Evolutionary conservation across 2,329 filamentous ascomycete genomes (phyloP), one percentile per base, ranked within the genome.

Genomic region (Apiospora kogelbergensis): DNA sequence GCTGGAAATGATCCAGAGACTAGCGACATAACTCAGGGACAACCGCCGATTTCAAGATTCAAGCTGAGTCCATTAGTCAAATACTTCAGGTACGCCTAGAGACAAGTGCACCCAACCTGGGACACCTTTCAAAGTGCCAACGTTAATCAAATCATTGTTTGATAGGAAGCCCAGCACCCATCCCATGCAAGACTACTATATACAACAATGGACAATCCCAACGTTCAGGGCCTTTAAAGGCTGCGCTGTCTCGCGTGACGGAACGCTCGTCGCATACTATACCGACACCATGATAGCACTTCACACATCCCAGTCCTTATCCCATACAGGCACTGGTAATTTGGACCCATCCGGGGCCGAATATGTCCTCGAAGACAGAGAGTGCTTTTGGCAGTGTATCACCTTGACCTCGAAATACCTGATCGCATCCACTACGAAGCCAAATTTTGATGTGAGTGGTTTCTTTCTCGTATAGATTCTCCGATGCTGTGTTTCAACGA

Each of bases 221-320:
- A 37, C 53, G 20, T 37, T 37, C 17, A 30, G 53, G 53, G 53
- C 53, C 3, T 60, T 60, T 13, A 60, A 60, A 33, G 53, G 53
- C 6, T 60, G 53, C 37, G 53, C 53, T 60, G 53, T 60, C 9
- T 60, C 53, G 15, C 53, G 53, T n/a, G 53, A 60, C 20, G 53
- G 53, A 13, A 60, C 53, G 7, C 53, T 60, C 26, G 53, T 60
- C 9, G 53, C 53, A 60, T 60, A 60, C 30, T 60, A 60, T n/a
- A 60, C 53, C 7, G 53, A 60, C 30, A 60, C 53, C 26, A 60
- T 60, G 53, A 60, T 60, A 37, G 53, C 53, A 60, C 26, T 60
- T 11, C 37, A 37, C 17, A 60, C 53, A 22, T 60, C 53, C 10
- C 30, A 60, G 53, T 60, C 53, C 30, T 37, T 60, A 37, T 60